These are phyloP conservation scores for Beta corolliflora DNA, from an alignment of 179 eudicot genomes.

Conservation along the genomic window DNA sequence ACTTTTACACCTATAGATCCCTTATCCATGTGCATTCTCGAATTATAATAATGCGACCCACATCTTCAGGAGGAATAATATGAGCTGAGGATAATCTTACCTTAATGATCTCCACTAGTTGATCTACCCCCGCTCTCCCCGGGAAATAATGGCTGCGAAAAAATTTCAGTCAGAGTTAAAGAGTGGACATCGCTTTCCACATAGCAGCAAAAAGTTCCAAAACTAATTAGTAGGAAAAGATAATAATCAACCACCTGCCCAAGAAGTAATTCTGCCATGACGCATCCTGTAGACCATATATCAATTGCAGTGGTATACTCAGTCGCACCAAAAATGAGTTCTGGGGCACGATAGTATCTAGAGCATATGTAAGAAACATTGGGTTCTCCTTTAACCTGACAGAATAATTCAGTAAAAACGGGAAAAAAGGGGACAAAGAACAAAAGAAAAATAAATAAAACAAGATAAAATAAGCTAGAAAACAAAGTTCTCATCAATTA, in stretches of 20 bases:
- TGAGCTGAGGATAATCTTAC: slow-evolving; percentile 35
- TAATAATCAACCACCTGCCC: slow-evolving; percentile 63
- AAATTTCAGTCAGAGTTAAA: slow-evolving; percentile 16
- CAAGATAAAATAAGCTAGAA: slow-evolving; percentile 4
- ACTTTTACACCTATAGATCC: not conserved
- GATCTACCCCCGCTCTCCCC: slow-evolving; percentile 99
- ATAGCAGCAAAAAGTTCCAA: not conserved
- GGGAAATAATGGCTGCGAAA: slow-evolving; percentile 84
- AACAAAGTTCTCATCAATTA: not conserved
- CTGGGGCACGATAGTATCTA: slow-evolving; percentile 95
- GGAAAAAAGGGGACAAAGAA: not conserved
- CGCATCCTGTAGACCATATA: slow-evolving; percentile 97
- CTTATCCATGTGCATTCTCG: not conserved
- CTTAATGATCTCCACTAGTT: slow-evolving; percentile 92
- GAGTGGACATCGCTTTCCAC: slow-evolving; percentile 2
- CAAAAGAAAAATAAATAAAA: not conserved
- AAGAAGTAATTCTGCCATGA: slow-evolving; percentile 95
- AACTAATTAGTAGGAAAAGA: not conserved
- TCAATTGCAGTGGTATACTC: slow-evolving; percentile 94
- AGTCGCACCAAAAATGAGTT: slow-evolving; percentile 92
- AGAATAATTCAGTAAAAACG: slow-evolving; percentile 14
- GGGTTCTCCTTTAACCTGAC: slow-evolving; percentile 93
- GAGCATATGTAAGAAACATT: slow-evolving; percentile 95
- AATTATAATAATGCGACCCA: not conserved
- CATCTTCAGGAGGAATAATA: not conserved